phyloP scores from a whole-genome alignment of 352 stramenopile species.

The Globisporangium solare region DNA sequence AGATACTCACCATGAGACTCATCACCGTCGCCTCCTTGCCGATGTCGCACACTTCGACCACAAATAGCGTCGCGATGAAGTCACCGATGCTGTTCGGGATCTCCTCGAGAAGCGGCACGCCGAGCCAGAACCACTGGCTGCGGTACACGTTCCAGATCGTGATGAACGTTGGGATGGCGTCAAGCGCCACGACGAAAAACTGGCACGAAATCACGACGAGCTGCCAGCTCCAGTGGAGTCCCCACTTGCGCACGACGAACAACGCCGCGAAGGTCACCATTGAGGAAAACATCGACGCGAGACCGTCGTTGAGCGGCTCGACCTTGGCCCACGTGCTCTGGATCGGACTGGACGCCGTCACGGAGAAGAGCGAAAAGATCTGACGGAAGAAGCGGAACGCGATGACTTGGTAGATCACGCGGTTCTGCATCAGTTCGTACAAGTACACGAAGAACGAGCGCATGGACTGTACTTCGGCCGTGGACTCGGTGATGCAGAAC shows the following conservation, averaged over 20 bases:
- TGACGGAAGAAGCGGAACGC: slow-evolving; percentile 48
- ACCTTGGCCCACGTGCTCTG: slow-evolving; percentile 50
- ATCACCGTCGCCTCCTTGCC: slow-evolving; percentile 50
- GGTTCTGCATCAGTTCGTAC: slow-evolving; percentile 40
- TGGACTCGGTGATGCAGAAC: slow-evolving; percentile 50
- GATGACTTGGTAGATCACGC: slow-evolving; percentile 55
- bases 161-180: slow-evolving; percentile 44
- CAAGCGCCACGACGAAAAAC: slow-evolving; percentile 39
- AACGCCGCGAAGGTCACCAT: slow-evolving; percentile 36
- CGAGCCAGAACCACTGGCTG: slow-evolving; percentile 66
- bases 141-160: slow-evolving; percentile 67
- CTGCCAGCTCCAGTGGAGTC: slow-evolving; percentile 57
- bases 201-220: slow-evolving; percentile 33
- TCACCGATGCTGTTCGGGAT: slow-evolving; percentile 45
- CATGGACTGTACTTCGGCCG: slow-evolving; percentile 25
- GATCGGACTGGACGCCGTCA: slow-evolving; percentile 43
- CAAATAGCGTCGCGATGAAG: slow-evolving; percentile 44
- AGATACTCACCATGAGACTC: slow-evolving; percentile 37
- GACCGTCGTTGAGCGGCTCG: slow-evolving; percentile 48
- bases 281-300: slow-evolving; percentile 40
- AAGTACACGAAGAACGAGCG: slow-evolving; percentile 30
- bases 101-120: slow-evolving; percentile 48
- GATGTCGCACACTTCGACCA: slow-evolving; percentile 41
- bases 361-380: slow-evolving; percentile 42
- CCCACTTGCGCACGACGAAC: slow-evolving; percentile 39